Evolutionary conservation across 1,284 basidiomycete species (phyloP).

Genomic region (Stygiomarasmius scandens): DNA sequence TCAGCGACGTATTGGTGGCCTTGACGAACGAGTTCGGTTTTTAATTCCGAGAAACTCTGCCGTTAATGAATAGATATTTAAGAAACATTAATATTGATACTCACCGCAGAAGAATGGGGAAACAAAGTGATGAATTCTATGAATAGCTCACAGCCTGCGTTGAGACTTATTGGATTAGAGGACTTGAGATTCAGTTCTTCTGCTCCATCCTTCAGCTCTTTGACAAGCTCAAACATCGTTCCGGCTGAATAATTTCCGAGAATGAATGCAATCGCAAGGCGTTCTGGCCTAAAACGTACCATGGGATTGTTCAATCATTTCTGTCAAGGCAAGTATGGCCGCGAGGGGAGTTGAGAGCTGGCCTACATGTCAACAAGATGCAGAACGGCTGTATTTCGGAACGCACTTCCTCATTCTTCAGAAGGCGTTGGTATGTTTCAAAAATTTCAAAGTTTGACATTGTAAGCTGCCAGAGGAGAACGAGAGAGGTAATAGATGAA

Average conservation of each 20-base stretch:
- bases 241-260: conserved; percentile 50
- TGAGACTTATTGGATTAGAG: conserved; percentile 82
- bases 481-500: no score
- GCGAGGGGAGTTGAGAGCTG: conserved; percentile 84
- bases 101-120: conserved; percentile 79
- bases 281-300: conserved; percentile 43
- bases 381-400: conserved; percentile 8
- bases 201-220: conserved; percentile 79
- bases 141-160: conserved; percentile 90
- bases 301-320: conserved; percentile 74
- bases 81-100: conserved; percentile 25
- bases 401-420: conserved; percentile 61
- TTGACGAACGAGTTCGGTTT: conserved; percentile 77
- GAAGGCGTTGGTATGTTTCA: conserved; percentile 54
- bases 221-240: conserved; percentile 90
- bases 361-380: conserved; percentile 8
- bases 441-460: conserved; percentile 49
- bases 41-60: conserved; percentile 81
- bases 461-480: background rate
- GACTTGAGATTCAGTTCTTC: conserved; percentile 64
- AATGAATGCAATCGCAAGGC: background rate
- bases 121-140: conserved; percentile 86
- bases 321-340: conserved; percentile 81
- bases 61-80: conserved; percentile 8
- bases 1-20: conserved; percentile 77